Evolutionary conservation across 2,329 filamentous ascomycete genomes (phyloP).

Genomic region (Stachybotrys echinatus): DNA sequence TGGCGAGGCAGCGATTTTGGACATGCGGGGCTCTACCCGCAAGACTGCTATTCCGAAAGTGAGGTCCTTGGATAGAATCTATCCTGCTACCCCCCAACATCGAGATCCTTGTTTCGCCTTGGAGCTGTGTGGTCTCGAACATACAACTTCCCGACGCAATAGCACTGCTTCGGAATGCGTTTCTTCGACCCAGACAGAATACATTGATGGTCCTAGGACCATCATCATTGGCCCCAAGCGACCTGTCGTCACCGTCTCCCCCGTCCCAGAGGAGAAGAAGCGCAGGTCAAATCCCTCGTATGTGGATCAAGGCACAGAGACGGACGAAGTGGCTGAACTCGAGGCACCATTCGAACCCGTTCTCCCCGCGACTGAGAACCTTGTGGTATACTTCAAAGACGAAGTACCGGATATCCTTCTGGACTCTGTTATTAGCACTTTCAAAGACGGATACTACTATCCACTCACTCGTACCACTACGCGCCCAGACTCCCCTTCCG

Average conservation of each 20-base stretch:
- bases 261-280: slow-evolving; percentile 21
- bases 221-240: slow-evolving; percentile 22
- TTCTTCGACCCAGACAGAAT: slow-evolving; percentile 10
- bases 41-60: slow-evolving; percentile 21
- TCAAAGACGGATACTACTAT: slow-evolving; percentile 19
- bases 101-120: slow-evolving; percentile 22
- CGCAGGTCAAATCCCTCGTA: slow-evolving; percentile 21
- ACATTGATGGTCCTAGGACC: slow-evolving; percentile 21
- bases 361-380: slow-evolving; percentile 49
- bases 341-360: slow-evolving; percentile 33
- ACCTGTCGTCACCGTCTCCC: slow-evolving; percentile 20
- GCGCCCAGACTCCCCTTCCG: slow-evolving; percentile 15
- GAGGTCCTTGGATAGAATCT: slow-evolving; percentile 32
- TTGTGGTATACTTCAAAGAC: slow-evolving; percentile 49
- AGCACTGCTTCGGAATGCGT: neutral
- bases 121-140: slow-evolving; percentile 5
- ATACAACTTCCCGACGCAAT: neutral
- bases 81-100: slow-evolving; percentile 21
- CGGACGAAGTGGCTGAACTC: slow-evolving; percentile 15
- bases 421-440: slow-evolving; percentile 40
- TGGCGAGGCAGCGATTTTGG: slow-evolving; percentile 33
- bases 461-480: neutral
- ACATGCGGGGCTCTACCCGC: slow-evolving; percentile 23
- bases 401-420: slow-evolving; percentile 35
- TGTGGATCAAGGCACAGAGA: slow-evolving; percentile 35